Percentiles rank a stretch among this genome's conserved stretches.
phyloP scores from a whole-genome alignment of 1,139 yeast genomes.

The Geotrichum cucujoidarum region DNA sequence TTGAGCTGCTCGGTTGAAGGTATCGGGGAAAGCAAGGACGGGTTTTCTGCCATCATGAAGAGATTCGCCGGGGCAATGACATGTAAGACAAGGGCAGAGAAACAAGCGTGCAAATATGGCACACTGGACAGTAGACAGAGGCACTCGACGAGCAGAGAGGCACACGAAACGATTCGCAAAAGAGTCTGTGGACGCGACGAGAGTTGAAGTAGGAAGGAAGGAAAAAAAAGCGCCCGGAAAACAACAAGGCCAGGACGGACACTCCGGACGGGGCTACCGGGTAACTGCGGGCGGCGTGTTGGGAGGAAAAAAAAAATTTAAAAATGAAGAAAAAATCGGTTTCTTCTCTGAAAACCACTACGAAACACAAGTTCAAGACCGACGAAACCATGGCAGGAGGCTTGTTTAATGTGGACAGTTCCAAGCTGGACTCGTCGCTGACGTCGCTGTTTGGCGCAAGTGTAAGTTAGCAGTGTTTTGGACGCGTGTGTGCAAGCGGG shows the following conservation, averaged over 20 bases:
- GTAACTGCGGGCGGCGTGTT: no score
- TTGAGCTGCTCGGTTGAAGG: neutral
- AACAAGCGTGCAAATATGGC: no score
- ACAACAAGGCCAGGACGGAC: no score
- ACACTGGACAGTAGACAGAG: no score
- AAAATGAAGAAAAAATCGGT: neutral
- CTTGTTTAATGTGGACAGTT: slow-evolving; percentile 12
- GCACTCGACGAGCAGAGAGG: no score
- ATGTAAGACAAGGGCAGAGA: no score
- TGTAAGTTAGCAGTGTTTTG: slow-evolving; percentile 9
- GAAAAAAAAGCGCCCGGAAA: neutral
- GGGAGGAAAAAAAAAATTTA: neutral
- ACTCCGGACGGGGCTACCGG: no score
- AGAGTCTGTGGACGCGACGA: neutral
- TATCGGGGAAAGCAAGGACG: neutral
- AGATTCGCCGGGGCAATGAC: no score
- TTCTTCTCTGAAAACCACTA: neutral
- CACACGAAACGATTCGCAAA: neutral
- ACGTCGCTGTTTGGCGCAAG: slow-evolving; percentile 29
- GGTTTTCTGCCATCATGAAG: neutral
- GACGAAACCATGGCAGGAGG: slow-evolving; percentile 17
- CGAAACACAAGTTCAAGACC: neutral
- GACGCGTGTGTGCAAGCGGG: no score
- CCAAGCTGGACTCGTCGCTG: slow-evolving; percentile 21
- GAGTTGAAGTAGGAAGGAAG: slow-evolving; percentile 4